A percentile compares a stretch with the other conserved stretches of the same genome.
phyloP scores from a whole-genome alignment of 1,284 basidiomycete genomes.

The Pseudozyma pruni region DNA sequence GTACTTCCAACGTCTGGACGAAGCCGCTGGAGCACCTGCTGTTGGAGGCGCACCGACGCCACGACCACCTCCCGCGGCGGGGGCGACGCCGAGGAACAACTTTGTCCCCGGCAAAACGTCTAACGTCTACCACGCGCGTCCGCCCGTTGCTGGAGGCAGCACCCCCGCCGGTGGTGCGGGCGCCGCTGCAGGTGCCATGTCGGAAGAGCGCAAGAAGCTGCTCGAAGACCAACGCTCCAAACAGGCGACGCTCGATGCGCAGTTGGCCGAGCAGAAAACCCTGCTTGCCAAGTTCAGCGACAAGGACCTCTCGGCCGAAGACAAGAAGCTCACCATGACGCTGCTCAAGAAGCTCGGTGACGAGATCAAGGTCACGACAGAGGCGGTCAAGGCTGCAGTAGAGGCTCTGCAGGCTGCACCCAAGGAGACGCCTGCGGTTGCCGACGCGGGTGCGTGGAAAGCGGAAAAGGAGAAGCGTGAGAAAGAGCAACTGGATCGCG shows the following conservation, averaged over 20 bases:
- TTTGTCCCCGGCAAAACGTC: slow-evolving; percentile 59
- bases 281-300: slow-evolving; percentile 78
- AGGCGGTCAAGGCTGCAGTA: slow-evolving; percentile 66
- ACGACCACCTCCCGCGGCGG: slow-evolving; percentile 69
- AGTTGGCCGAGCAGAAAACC: slow-evolving; percentile 88
- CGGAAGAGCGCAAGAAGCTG: slow-evolving; percentile 67
- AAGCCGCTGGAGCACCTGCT: slow-evolving; percentile 74
- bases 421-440: slow-evolving; percentile 41
- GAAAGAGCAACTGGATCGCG: slow-evolving; percentile 78
- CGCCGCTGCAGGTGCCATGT: slow-evolving; percentile 22
- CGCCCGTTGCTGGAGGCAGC: slow-evolving; percentile 18
- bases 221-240: slow-evolving; percentile 72
- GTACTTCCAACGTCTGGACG: slow-evolving; percentile 66
- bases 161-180: slow-evolving; percentile 6
- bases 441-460: slow-evolving; percentile 70
- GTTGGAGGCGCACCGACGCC: slow-evolving; percentile 79
- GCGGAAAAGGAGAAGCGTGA: slow-evolving; percentile 77
- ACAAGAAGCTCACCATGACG: slow-evolving; percentile 83
- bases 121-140: slow-evolving; percentile 61
- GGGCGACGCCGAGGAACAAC: slow-evolving; percentile 26
- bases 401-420: slow-evolving; percentile 66
- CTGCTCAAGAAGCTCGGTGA: slow-evolving; percentile 81
- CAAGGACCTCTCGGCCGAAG: slow-evolving; percentile 75
- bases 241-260: slow-evolving; percentile 80
- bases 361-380: slow-evolving; percentile 76